Percentiles rank a stretch among this genome's conserved stretches.
Evolutionary conservation across 495 filamentous ascomycete species (phyloP).

Genomic region (Pyrenopolyporus hunteri): DNA sequence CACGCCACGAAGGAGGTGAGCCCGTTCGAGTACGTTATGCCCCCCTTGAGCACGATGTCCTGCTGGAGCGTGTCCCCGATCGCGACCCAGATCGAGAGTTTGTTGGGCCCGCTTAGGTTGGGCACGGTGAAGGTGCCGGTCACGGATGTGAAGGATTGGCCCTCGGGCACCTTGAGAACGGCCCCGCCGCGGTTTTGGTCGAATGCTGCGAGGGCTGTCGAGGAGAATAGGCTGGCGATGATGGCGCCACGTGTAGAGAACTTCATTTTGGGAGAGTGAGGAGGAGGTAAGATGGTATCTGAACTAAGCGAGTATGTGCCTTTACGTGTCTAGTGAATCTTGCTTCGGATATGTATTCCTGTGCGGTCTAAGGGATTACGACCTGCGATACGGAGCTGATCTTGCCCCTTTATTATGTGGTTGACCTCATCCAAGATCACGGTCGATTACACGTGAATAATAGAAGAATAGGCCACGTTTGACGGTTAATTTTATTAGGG

Average conservation of each 20-base stretch:
- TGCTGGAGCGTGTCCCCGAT: slow-evolving; percentile 14
- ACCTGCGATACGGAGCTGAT: background rate
- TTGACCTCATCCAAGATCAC: slow-evolving; percentile 1
- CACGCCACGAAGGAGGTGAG: slow-evolving; percentile 6
- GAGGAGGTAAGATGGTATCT: background rate
- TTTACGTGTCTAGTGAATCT: background rate
- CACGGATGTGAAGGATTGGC: background rate
- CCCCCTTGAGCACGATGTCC: slow-evolving; percentile 8
- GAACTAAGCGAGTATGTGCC: background rate
- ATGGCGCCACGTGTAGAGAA: background rate
- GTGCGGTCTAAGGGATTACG: background rate
- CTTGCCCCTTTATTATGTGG: slow-evolving; percentile 12
- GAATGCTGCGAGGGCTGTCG: slow-evolving; percentile 7
- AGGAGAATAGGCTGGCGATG: background rate
- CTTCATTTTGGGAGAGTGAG: background rate
- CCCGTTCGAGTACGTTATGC: slow-evolving; percentile 7
- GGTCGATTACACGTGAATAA: too few relatives aligned
- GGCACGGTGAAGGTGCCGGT: slow-evolving; percentile 11
- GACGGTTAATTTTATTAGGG: background rate
- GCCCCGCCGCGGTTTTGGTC: slow-evolving; percentile 17
- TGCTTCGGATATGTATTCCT: background rate
- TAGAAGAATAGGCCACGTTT: slow-evolving; percentile 11
- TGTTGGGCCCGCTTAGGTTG: slow-evolving; percentile 1
- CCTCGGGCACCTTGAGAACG: slow-evolving; percentile 10
- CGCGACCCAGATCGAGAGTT: slow-evolving; percentile 13